Percentiles rank a stretch among this genome's conserved stretches.
Conservation (phyloP, 2,329 filamentous ascomycete genomes). For the Paracoccidioides lutzii region DNA sequence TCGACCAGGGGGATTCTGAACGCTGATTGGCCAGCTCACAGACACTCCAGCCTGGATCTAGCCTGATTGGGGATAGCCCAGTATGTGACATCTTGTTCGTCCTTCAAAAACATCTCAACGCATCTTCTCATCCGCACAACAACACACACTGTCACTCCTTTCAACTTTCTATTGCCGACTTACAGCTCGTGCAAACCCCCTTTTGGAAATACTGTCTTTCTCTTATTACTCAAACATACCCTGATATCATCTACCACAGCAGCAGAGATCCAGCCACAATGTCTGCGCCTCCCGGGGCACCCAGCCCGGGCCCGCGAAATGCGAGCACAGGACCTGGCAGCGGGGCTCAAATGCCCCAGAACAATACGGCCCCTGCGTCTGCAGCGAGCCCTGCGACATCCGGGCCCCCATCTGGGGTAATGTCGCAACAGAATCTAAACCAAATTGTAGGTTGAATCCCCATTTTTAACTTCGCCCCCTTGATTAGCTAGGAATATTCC, state of each 20-base stretch:
- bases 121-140: not conserved
- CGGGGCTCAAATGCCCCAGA: slow-evolving; percentile 35
- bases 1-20: not conserved
- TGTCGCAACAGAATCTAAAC: slow-evolving; percentile 83
- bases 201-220: not conserved
- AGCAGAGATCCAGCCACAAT: slow-evolving; percentile 17
- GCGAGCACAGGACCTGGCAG: slow-evolving; percentile 36
- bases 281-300: slow-evolving; percentile 35
- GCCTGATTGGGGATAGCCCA: not conserved
- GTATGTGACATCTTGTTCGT: not conserved
- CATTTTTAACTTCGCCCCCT: not conserved
- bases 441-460: slow-evolving; percentile 63
- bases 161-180: no score
- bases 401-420: slow-evolving; percentile 29
- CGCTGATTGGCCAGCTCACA: not conserved
- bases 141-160: no score
- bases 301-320: slow-evolving; percentile 37
- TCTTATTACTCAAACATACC: not conserved
- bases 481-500: not conserved
- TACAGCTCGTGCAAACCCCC: not conserved
- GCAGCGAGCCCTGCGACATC: slow-evolving; percentile 30
- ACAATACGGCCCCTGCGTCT: slow-evolving; percentile 37
- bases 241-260: not conserved
- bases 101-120: not conserved
- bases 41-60: not conserved